Evolutionary conservation across 345 rosid species (phyloP).

Genomic region (Hibiscus mutabilis): DNA sequence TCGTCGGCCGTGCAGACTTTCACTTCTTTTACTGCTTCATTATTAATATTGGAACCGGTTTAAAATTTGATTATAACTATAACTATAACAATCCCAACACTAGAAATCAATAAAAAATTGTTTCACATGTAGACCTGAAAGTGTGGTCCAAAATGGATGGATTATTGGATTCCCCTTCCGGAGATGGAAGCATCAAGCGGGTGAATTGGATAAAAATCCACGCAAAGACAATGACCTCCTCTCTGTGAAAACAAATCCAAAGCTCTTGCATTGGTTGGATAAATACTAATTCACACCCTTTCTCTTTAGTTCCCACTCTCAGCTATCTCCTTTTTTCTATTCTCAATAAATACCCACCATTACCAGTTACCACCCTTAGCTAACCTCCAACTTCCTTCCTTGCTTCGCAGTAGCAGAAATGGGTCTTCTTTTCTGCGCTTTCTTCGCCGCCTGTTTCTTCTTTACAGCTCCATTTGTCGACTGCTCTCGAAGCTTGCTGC

Average conservation of each 20-base stretch:
- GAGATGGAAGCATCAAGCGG: too few relatives aligned
- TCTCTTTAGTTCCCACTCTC: neutral
- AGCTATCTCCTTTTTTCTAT: neutral
- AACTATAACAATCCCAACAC: too few relatives aligned
- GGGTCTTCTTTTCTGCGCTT: slow-evolving; percentile 10
- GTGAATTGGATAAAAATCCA: too few relatives aligned
- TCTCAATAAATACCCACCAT: neutral
- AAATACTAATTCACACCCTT: neutral
- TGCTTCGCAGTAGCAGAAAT: neutral
- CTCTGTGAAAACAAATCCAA: neutral
- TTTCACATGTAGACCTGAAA: neutral
- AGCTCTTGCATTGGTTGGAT: neutral
- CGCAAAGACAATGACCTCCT: slow-evolving; percentile 21
- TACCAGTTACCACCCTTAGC: neutral
- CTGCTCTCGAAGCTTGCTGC: slow-evolving; percentile 29
- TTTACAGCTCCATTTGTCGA: slow-evolving; percentile 15
- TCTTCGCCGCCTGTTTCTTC: slow-evolving; percentile 15
- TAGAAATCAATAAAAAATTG: too few relatives aligned
- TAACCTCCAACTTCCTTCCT: neutral
- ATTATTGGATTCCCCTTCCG: too few relatives aligned
- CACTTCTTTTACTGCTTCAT: too few relatives aligned
- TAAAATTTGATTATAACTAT: too few relatives aligned
- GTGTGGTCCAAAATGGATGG: neutral
- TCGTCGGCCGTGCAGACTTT: too few relatives aligned
- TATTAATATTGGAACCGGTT: too few relatives aligned